Base-by-base conservation (phyloP, 371 early-diverging fungal genomes). In the Dinochytrium kinnereticum region DNA sequence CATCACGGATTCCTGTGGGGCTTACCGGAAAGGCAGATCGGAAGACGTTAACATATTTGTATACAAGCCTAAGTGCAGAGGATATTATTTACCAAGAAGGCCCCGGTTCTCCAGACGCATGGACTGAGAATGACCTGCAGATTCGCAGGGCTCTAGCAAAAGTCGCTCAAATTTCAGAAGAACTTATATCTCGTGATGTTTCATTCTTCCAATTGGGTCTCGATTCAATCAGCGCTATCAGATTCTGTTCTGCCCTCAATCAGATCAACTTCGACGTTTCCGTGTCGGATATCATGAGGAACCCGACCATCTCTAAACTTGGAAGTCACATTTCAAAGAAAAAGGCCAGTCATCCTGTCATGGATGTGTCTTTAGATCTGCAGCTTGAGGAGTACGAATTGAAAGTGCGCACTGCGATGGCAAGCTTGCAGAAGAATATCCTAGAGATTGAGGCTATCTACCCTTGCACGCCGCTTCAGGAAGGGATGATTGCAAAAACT, bases 381-480 rank as follows among this genome's bases (percentile, higher is more conserved):
- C 15, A 19, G 57, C 26, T 5, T 30, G 30, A 55, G 57, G 7
- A 15, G 57, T 55, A 55, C 26, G 24, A 55, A 26, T 19, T 10
- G 17, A 30, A 19, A 26, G 57, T 55, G 10, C 24, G 10, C 5
- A 26, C 57, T 15, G 5, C 21, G 26, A 17, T 55, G 57, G 24
- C 7, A 5, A 55, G 7, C 7, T 55, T 24, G 24, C 7, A 55
- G 7, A 26, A 44, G 10, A 10, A 7, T 10, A 5, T 19, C 57
- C 15, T 7, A 30, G 57, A 55, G 7, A 55, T 55, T 55, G 24
- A 55, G 26, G 40, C 51, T 37, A 38, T 57, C 19, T 75, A 65
- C 31, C 76, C 76, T 15, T 70, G 71, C 39, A 65, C 71, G 10
- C 70, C 76, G 19, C 40, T 75, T 2, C 76, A 75, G 40, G 76